phyloP scores from a whole-genome alignment of 805 yeast genomes.

The Saccharomycopsis schoenii region DNA sequence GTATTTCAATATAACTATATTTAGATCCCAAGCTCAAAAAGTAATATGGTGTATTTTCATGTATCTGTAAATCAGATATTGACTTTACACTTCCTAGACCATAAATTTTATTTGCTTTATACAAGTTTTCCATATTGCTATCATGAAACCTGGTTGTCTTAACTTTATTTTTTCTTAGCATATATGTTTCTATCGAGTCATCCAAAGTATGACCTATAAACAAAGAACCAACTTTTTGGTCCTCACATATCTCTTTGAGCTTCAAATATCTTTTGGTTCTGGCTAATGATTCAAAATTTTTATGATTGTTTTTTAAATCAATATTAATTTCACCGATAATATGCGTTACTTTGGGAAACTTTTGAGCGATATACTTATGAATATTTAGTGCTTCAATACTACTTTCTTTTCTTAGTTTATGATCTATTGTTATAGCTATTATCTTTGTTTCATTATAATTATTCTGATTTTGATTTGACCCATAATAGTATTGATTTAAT shows the following conservation, averaged over 20 bases:
- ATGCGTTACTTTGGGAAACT: background rate
- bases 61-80: background rate
- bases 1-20: background rate
- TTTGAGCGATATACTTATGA: conserved; percentile 18
- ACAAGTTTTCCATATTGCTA: conserved; percentile 10
- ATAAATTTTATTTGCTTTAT: conserved; percentile 24
- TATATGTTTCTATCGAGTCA: conserved; percentile 34
- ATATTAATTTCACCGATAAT: conserved; percentile 23
- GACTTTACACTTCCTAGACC: background rate
- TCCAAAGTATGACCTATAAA: conserved; percentile 33
- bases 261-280: conserved; percentile 28
- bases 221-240: conserved; percentile 20
- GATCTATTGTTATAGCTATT: conserved; percentile 34
- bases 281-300: conserved; percentile 36
- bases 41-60: background rate
- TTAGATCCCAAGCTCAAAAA: background rate
- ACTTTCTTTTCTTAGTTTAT: conserved; percentile 28
- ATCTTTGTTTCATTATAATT: conserved; percentile 23
- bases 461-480: conserved; percentile 16
- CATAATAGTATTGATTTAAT: conserved; percentile 19
- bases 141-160: background rate
- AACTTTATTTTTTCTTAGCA: conserved; percentile 30
- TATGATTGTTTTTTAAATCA: conserved; percentile 10
- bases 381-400: conserved; percentile 27
- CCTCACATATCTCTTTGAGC: conserved; percentile 24